Evolutionary conservation across 2,329 filamentous ascomycete genomes (phyloP).

Genomic region (Capronia americana): DNA sequence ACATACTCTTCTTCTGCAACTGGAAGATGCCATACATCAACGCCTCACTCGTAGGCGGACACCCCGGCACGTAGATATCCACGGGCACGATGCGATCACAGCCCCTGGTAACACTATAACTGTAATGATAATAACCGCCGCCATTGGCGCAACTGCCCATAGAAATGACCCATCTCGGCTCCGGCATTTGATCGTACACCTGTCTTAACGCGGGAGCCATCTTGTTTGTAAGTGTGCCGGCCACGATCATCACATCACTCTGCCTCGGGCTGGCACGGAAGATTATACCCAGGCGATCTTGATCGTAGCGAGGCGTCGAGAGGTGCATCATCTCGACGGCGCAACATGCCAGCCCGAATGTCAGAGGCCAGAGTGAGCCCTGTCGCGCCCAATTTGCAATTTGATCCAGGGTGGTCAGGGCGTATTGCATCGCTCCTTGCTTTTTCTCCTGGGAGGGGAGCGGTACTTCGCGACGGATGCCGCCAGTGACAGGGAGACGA

Average conservation of each 20-base stretch:
- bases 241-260: slow-evolving; percentile 92
- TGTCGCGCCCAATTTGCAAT: slow-evolving; percentile 85
- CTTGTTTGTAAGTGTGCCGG: slow-evolving; percentile 92
- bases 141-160: slow-evolving; percentile 88
- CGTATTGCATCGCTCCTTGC: slow-evolving; percentile 60
- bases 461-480: slow-evolving; percentile 55
- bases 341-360: slow-evolving; percentile 87
- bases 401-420: slow-evolving; percentile 62
- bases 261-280: slow-evolving; percentile 88
- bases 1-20: slow-evolving; percentile 70
- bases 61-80: slow-evolving; percentile 80
- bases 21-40: slow-evolving; percentile 71
- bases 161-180: slow-evolving; percentile 83
- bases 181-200: slow-evolving; percentile 95
- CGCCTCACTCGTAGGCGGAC: slow-evolving; percentile 61
- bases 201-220: slow-evolving; percentile 90
- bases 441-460: slow-evolving; percentile 58
- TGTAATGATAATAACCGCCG: slow-evolving; percentile 87
- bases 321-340: slow-evolving; percentile 93
- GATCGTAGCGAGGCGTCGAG: slow-evolving; percentile 85
- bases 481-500: slow-evolving; percentile 46
- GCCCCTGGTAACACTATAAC: slow-evolving; percentile 76
- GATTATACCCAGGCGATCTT: slow-evolving; percentile 86
- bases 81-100: slow-evolving; percentile 80
- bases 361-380: slow-evolving; percentile 86